Conservation (phyloP, 352 stramenopile genomes). For the Stramenopiles sp. region DNA sequence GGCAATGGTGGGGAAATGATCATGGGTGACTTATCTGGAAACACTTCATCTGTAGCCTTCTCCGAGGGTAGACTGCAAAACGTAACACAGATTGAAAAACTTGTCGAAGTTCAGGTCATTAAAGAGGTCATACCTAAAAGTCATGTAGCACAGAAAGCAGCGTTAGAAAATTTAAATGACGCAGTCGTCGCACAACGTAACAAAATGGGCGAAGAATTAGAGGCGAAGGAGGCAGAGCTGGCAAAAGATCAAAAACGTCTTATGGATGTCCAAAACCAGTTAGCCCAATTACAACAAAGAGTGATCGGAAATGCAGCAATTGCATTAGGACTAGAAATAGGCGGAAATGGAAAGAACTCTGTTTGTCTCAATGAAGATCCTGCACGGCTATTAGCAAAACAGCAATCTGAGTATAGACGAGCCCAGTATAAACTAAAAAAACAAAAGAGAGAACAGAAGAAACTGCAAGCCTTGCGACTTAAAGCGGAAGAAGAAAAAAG, state of each 20-base stretch:
- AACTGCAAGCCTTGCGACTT: neutral
- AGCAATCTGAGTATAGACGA: conserved; percentile 12
- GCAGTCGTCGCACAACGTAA: conserved; percentile 13
- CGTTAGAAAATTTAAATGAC: conserved; percentile 13
- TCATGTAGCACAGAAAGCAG: neutral
- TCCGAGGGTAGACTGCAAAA: neutral
- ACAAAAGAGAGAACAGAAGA: conserved; percentile 10
- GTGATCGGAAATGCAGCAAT: no score
- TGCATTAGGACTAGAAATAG: no score
- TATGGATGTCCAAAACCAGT: no score
- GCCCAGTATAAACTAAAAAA: conserved; percentile 14
- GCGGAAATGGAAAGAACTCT: no score
- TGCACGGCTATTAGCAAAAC: conserved; percentile 13
- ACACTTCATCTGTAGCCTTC: neutral
- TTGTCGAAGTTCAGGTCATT: neutral
- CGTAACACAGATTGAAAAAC: neutral
- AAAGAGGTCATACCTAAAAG: neutral
- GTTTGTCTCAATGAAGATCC: no score
- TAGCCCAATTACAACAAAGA: no score
- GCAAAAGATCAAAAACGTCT: no score
- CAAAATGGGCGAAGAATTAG: no score
- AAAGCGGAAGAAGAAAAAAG: conserved; percentile 11
- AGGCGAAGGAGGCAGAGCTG: no score
- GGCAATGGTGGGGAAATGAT: no score
- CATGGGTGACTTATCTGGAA: no score